phyloP scores from a whole-genome alignment of 148 eudicot species.

The Oxyria digyna region DNA sequence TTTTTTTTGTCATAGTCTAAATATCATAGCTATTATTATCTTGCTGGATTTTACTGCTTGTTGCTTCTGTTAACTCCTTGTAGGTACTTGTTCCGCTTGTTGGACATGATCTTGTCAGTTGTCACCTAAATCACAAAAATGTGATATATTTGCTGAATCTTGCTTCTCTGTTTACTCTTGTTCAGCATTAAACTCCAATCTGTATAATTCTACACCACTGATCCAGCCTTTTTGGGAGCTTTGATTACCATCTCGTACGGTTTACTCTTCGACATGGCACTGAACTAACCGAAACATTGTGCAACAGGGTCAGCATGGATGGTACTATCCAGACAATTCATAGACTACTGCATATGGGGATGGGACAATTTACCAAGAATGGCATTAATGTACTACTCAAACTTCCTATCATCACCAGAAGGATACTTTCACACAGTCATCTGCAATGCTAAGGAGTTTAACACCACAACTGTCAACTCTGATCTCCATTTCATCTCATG shows the following conservation, averaged over 20 bases:
- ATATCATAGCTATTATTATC: too few relatives aligned
- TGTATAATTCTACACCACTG: not conserved
- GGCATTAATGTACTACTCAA: slow-evolving; percentile 46
- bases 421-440: slow-evolving; percentile 52
- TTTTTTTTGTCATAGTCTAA: too few relatives aligned
- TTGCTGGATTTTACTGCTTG: too few relatives aligned
- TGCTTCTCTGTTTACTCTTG: too few relatives aligned
- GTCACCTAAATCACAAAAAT: too few relatives aligned
- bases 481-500: slow-evolving; percentile 53
- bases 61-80: too few relatives aligned
- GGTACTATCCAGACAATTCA: slow-evolving; percentile 40
- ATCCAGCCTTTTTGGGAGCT: not conserved
- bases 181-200: too few relatives aligned
- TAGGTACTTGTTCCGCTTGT: too few relatives aligned
- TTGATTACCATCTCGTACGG: not conserved
- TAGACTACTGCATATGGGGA: slow-evolving; percentile 57
- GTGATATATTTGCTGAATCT: too few relatives aligned
- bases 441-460: slow-evolving; percentile 41
- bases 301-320: slow-evolving; percentile 47
- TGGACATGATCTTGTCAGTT: too few relatives aligned
- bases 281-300: not conserved
- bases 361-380: slow-evolving; percentile 54
- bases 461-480: slow-evolving; percentile 41
- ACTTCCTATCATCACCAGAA: slow-evolving; percentile 49
- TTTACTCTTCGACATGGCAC: too few relatives aligned